Evolutionary conservation across 495 filamentous ascomycete genomes (phyloP).

Genomic region (Neurospora hispaniola): DNA sequence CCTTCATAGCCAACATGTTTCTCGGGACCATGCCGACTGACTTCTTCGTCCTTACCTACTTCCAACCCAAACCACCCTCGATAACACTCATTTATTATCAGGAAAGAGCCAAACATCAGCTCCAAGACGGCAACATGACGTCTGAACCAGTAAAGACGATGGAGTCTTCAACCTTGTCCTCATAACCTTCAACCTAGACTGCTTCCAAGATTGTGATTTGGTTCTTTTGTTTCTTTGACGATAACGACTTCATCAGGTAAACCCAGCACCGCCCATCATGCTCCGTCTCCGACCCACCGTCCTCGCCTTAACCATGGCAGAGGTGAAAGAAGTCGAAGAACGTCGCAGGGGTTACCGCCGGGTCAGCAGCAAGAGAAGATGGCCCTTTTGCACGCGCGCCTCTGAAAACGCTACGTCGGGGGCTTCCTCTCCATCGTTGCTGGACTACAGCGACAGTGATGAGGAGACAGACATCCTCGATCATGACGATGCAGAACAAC

Average conservation of each 20-base stretch:
- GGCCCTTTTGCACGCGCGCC: not conserved
- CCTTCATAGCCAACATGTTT: not conserved
- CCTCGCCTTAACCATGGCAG: conserved; percentile 42
- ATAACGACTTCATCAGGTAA: not conserved
- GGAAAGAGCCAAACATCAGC: not conserved
- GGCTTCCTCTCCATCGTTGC: not conserved
- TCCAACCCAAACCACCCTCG: not conserved
- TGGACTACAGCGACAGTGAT: not conserved
- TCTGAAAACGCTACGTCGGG: not conserved
- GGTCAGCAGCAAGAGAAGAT: not conserved
- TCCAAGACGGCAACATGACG: not conserved
- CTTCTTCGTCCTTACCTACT: not conserved
- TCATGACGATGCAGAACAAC: not conserved
- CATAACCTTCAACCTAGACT: not conserved
- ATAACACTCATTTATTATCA: not conserved
- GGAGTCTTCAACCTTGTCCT: not conserved
- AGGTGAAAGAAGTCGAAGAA: conserved; percentile 39
- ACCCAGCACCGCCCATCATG: conserved; percentile 28
- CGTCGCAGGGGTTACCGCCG: conserved; percentile 17
- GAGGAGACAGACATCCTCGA: not conserved
- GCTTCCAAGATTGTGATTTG: not conserved
- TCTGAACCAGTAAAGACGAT: not conserved
- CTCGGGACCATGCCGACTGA: not conserved
- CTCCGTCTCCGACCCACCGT: conserved; percentile 43
- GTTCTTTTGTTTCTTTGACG: not conserved